These are phyloP conservation scores for Carex pumila DNA, from an alignment of 176 grass and related monocot genomes.

Conservation along the genomic window DNA sequence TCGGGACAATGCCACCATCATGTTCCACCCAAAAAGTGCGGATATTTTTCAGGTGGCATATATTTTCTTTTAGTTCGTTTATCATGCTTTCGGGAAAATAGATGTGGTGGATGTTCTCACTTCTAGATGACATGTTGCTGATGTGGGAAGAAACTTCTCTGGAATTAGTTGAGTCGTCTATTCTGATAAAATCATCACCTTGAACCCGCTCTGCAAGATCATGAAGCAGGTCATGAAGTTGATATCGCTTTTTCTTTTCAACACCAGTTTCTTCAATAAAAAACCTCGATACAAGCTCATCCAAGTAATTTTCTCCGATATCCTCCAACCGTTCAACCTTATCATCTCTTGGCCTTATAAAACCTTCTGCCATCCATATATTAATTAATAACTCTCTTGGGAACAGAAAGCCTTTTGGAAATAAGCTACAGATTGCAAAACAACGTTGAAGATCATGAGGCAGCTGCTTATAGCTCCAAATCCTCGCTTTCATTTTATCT, in stretches of 20 bases:
- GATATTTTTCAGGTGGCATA: background rate
- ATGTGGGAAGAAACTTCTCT: rapidly evolving
- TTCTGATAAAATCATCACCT: background rate
- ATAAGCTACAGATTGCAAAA: background rate
- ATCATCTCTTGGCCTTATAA: background rate
- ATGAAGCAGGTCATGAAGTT: background rate
- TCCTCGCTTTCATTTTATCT: background rate
- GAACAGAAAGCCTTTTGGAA: background rate
- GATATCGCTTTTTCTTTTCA: rapidly evolving
- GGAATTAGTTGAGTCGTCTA: background rate
- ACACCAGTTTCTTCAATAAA: background rate
- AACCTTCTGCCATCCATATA: background rate
- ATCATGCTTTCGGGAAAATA: background rate
- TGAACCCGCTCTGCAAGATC: background rate
- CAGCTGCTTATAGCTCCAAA: background rate
- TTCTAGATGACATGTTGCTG: too few species aligned
- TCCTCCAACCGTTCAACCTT: background rate
- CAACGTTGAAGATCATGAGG: background rate
- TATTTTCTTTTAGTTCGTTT: background rate
- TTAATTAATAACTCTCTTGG: background rate
- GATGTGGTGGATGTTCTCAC: background rate
- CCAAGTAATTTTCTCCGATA: background rate
- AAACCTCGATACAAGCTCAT: background rate
- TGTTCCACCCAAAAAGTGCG: rapidly evolving
- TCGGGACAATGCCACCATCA: background rate